Evolutionary conservation across 202 grass and related monocot species (phyloP), one percentile per base, ranked within the genome.

Genomic region (Carex arenaria): DNA sequence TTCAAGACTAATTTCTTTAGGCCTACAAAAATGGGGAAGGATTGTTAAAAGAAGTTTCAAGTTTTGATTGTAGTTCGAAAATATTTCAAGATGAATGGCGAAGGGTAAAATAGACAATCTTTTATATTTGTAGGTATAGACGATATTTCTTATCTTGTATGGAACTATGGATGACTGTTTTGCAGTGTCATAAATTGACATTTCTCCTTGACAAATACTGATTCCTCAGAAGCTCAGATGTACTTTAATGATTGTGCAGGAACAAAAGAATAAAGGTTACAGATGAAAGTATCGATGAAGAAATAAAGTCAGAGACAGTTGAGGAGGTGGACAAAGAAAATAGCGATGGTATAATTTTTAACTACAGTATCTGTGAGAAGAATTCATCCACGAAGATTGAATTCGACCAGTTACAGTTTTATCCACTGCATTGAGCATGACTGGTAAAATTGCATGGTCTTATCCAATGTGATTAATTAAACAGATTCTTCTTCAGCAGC

Each of bases 241-340:
- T 18, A 70, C 1, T 3, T 70, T 70, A 20, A 53, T 74, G 43
- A 12, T 75, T 74, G 4, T 62, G 38, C 34, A 80, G 78, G 18
- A 62, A 62, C n/a, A 80, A 80, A 47, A 64, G 18, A 47, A 42
- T 60, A 34, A 80, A 64, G 14, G 12, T 80, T 64, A 64, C 17
- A n/a, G 10, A 80, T 80, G 59, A 47, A 64, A 80, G 38, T 26
- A 64, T 34, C 4, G 56, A 64, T 22, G 59, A 80, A 64, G 78
- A 49, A 22, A n/a, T n/a, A 62, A 3, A n/a, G 8, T 10, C 40
- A 1, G 18, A 28, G 32, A 80, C 20, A 64, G 7, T 64, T 15
- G n/a, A 30, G 11, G 2, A 3, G 49, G 72, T 20, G 7, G 17
- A 20, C 1, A 9, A 10, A 20, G 19, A 77, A 55, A 53, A 56